Base-by-base conservation (phyloP, 2,329 filamentous ascomycete species). In the Huntiella decipiens region DNA sequence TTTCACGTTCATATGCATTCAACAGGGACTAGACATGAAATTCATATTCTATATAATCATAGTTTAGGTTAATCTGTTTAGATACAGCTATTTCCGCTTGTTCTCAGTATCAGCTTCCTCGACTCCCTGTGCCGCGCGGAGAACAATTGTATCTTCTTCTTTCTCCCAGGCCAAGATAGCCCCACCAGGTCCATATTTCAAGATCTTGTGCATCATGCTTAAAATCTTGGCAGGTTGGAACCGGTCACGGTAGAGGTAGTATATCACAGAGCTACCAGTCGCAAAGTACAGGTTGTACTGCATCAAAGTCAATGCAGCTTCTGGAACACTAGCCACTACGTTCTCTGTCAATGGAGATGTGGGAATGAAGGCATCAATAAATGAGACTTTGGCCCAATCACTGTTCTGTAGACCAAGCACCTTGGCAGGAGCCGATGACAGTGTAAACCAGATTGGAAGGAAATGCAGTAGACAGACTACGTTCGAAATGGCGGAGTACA, bases 201-300 rank as follows among this genome's bases (percentile, higher is more conserved):
- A 19, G n/a, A 50, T 41, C 13, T 37, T 43, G 11, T 38, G 33
- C 22, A 46, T 13, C 44, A 46, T 38, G 6, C 37, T 42, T 12
- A 50, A 2, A n/a, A 38, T 11, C 8, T 19, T 22, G 6, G 10
- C 40, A 13, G 16, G 19, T 8, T 31, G 15, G 16, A 46, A 43
- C 2, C 36, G 31, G 8, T 44, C 44, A 3, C 44, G 31, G 36
- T 46, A 44, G 17, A 46, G 6, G 5, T 31, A 36, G 38, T 46
- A 50, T 2, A 38, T 41, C 12, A 50, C 11, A 7, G 48, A 40
- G 11, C 48, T 51, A 7, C 34, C 34, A 3, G 44, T 42, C 1
- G 51, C 51, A 40, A 52, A 53, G 46, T 53, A 54, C 38, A 55
- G 17, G 12, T 56, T 54, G 43, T 53, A 56, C 41, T 55, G 53